Evolutionary conservation across 805 yeast species (phyloP).

Genomic region (Candida easanensis): DNA sequence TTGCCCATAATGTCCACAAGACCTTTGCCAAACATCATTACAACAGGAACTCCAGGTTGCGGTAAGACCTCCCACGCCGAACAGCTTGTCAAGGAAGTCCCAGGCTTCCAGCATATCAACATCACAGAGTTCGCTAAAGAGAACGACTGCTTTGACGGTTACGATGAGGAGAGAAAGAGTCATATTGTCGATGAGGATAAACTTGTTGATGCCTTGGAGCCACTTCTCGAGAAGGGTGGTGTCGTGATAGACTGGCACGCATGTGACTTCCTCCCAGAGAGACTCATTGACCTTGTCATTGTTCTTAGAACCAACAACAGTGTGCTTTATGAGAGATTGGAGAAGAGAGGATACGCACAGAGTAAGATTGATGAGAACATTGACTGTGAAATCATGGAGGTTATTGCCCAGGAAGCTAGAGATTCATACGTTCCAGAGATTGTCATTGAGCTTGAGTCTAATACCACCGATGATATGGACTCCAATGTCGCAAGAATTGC

Average conservation of each 20-base stretch:
- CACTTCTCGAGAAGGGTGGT: conserved; percentile 80
- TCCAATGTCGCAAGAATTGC: conserved; percentile 74
- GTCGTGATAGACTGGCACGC: conserved; percentile 96
- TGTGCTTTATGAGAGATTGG: conserved; percentile 69
- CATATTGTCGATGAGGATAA: conserved; percentile 92
- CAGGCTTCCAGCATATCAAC: conserved; percentile 49
- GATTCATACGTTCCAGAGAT: conserved; percentile 78
- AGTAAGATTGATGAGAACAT: conserved; percentile 85
- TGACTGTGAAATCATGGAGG: conserved; percentile 97
- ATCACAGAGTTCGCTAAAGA: conserved; percentile 83
- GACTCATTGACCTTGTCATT: conserved; percentile 87
- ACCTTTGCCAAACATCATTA: conserved; percentile 64
- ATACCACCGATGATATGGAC: conserved; percentile 73
- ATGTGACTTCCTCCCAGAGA: conserved; percentile 91
- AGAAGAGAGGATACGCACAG: conserved; percentile 73
- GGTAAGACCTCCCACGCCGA: conserved; percentile 82
- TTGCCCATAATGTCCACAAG: conserved; percentile 20
- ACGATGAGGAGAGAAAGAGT: conserved; percentile 81
- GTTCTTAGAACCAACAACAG: conserved; percentile 80
- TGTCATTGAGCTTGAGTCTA: conserved; percentile 76
- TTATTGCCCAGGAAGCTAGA: conserved; percentile 79
- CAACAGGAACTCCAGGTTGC: conserved; percentile 96
- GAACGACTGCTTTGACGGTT: conserved; percentile 74
- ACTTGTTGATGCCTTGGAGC: conserved; percentile 76
- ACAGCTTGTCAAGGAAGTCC: conserved; percentile 47